Evolutionary conservation across 1,139 yeast species (phyloP).

Genomic region (Kurtzmaniella quercitrusa): DNA sequence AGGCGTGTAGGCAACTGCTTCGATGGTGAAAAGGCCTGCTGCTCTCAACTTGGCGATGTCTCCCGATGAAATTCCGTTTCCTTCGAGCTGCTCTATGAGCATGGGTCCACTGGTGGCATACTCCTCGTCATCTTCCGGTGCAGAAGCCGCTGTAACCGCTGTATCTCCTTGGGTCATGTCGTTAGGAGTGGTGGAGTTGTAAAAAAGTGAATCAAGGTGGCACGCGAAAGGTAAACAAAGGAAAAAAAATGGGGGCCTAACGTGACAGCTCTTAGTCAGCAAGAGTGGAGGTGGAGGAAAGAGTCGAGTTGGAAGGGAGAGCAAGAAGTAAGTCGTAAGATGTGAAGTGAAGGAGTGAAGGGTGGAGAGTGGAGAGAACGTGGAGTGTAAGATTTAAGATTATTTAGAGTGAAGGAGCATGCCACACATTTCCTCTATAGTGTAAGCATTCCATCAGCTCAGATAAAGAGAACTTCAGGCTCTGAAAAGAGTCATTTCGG

Average conservation of each 20-base stretch:
- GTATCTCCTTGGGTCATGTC: constrained; percentile 3
- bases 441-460: no score
- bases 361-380: no score
- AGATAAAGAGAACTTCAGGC: no score
- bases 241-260: not conserved
- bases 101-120: constrained; percentile 40
- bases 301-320: no score
- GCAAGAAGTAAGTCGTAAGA: no score
- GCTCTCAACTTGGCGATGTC: constrained; percentile 80
- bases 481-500: no score
- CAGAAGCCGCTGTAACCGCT: not conserved
- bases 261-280: not conserved
- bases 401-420: no score
- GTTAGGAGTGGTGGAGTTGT: not conserved
- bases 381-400: no score
- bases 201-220: constrained; percentile 1
- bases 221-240: constrained; percentile 4
- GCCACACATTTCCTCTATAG: no score
- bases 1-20: constrained; percentile 86
- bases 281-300: no score
- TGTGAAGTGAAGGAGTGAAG: no score
- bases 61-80: constrained; percentile 78
- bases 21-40: constrained; percentile 86
- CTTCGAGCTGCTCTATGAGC: constrained; percentile 51
- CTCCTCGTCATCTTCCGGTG: constrained; percentile 27